A percentile compares a stretch with the other conserved stretches of the same genome.
Evolutionary conservation across 306 rosid species (phyloP).

Genomic region (Rosa chinensis): DNA sequence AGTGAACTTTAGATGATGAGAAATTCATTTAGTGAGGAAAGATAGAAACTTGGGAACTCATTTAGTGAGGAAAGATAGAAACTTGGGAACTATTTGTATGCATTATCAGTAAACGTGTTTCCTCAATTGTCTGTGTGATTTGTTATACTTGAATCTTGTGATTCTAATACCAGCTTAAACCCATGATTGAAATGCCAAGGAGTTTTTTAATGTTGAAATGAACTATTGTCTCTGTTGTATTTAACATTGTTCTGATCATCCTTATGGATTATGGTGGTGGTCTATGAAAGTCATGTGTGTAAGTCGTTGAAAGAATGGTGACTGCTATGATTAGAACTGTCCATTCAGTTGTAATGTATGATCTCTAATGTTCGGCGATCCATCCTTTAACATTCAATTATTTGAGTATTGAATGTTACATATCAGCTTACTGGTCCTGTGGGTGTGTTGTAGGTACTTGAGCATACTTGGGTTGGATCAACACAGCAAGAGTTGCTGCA

Average conservation of each 20-base stretch:
- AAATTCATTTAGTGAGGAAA: background rate
- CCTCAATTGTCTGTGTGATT: background rate
- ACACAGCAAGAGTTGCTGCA: constrained; percentile 19
- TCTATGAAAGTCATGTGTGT: background rate
- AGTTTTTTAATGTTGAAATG: background rate
- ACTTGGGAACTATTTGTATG: background rate
- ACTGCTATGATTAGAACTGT: background rate
- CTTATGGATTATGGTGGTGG: background rate
- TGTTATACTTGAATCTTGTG: background rate
- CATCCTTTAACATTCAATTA: background rate
- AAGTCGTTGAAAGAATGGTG: background rate
- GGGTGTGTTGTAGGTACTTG: constrained; percentile 26
- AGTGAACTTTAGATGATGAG: background rate
- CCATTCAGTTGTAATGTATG: background rate
- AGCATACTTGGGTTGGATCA: constrained; percentile 3
- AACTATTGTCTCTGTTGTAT: background rate
- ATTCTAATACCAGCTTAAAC: background rate
- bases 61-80: background rate
- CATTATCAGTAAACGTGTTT: background rate
- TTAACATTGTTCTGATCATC: background rate
- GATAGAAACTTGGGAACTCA: background rate
- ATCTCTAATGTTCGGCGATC: background rate
- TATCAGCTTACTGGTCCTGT: constrained; percentile 1
- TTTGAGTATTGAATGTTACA: background rate
- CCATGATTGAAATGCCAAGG: background rate